A percentile compares a stretch with the other conserved stretches of the same genome.
phyloP scores from a whole-genome alignment of 495 filamentous ascomycete genomes.

The Tuber indicum region DNA sequence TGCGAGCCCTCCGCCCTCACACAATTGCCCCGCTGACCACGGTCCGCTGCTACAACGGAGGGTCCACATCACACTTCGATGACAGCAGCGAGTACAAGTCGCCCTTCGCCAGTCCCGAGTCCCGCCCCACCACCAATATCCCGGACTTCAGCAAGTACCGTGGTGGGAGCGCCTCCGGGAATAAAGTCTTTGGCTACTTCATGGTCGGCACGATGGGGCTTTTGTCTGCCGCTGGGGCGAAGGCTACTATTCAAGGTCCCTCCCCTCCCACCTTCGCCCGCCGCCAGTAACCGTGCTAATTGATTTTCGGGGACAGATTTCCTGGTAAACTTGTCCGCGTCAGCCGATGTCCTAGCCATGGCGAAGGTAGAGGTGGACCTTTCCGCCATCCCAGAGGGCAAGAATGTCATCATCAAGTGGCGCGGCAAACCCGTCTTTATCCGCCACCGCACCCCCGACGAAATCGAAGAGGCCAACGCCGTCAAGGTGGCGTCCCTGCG shows the following conservation, averaged over 20 bases:
- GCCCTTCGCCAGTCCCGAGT: conserved; percentile 34
- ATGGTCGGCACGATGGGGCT: conserved; percentile 94
- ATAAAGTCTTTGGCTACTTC: conserved; percentile 92
- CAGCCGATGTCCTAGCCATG: conserved; percentile 96
- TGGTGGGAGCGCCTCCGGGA: conserved; percentile 59
- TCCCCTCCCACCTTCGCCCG: not conserved
- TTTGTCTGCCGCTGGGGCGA: conserved; percentile 83
- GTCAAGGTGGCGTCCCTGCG: conserved; percentile 70
- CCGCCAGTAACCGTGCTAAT: conserved; percentile 1
- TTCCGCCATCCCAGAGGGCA: conserved; percentile 87
- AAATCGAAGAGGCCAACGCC: conserved; percentile 78
- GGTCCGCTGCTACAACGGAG: conserved; percentile 33
- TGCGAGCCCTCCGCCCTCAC: conserved; percentile 20
- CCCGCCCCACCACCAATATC: conserved; percentile 57
- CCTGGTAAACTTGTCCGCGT: conserved; percentile 99
- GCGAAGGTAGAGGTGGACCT: conserved; percentile 99
- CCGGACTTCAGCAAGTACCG: conserved; percentile 87
- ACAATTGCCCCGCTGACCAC: conserved; percentile 22
- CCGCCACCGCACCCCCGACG: conserved; percentile 85
- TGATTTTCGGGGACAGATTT: conserved; percentile 60
- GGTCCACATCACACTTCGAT: conserved; percentile 15
- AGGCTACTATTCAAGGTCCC: conserved; percentile 89
- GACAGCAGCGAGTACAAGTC: conserved; percentile 36
- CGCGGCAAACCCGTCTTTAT: conserved; percentile 99
- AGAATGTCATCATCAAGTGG: conserved; percentile 99